Evolutionary conservation across 2,329 filamentous ascomycete genomes (phyloP), one percentile per base, ranked within the genome.

Genomic region (Scedosporium boydii): DNA sequence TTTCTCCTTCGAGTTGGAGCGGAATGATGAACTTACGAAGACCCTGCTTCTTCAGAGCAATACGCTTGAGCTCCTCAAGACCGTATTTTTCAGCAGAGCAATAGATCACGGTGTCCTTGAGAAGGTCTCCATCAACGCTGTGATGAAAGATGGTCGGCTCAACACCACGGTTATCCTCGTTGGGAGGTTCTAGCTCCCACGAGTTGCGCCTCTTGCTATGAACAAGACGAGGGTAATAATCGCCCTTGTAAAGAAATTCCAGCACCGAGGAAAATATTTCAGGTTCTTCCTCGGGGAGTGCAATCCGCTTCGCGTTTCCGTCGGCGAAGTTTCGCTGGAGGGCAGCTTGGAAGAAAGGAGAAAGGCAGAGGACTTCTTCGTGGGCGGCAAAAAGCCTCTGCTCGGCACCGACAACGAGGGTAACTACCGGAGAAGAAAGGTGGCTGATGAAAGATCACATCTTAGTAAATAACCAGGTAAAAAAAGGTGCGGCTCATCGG

Each of bases 191-290:
- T 78, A 96, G 90, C 74, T 91, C 87, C 90, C 90, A 96, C 79
- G 88, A 89, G 80, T 90, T 88, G 73, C 86, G 88, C 75, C 87
- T 87, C 82, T 90, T 91, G 84, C 90, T 90, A 76, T 91, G 90
- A 69, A 96, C 73, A 78, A 97, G 82, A 75, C 91, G 90, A 63
- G 93, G 93, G 76, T 90, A 95, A 79, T 96, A 96, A 82, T 96
- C 92, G 68, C 90, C 91, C 81, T 96, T 96, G 87, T 97, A 97
- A 68, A 97, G 86, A 76, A 93, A 97, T 80, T 97, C 93, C 79
- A 97, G 91, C 71, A 97, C 82, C 71, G 89, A 93, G 74, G 91
- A 96, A 77, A 97, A 90, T 75, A 96, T 85, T 81, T 96, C 92
- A 69, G 93, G 91, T 80, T 96, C 91, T 82, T 90, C 88, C 71